Evolutionary conservation across 768 basidiomycete genomes (phyloP).

Genomic region (Boletus subcaerulescens): DNA sequence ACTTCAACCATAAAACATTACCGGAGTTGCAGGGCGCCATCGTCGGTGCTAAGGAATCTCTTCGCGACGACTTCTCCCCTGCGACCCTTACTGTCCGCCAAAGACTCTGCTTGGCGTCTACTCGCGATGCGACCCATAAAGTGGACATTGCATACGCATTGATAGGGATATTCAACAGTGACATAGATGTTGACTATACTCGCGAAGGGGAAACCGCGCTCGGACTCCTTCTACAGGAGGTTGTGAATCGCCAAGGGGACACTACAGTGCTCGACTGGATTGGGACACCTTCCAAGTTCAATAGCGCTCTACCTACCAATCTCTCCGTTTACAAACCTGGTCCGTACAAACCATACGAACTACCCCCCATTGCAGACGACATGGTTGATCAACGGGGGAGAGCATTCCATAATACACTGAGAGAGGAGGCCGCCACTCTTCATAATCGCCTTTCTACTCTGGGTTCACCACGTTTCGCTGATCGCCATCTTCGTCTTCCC

Average conservation of each 20-base stretch:
- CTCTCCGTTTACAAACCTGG: slow-evolving; percentile 10
- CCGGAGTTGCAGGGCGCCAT: too few species aligned
- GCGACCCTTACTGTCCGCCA: not conserved
- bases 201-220: slow-evolving; percentile 6
- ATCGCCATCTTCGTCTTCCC: too few species aligned
- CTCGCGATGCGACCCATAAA: slow-evolving; percentile 4
- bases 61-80: not conserved
- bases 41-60: too few species aligned
- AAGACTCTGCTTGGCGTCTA: slow-evolving; percentile 13
- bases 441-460: too few species aligned
- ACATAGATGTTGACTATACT: slow-evolving; percentile 1
- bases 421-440: not conserved
- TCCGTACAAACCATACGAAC: too few species aligned
- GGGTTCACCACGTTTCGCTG: too few species aligned
- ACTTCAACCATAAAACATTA: slow-evolving; percentile 5
- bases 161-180: slow-evolving; percentile 17
- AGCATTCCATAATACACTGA: not conserved
- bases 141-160: slow-evolving; percentile 15
- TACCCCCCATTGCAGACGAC: not conserved
- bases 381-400: not conserved
- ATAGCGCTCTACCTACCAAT: slow-evolving; percentile 13
- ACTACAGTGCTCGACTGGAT: slow-evolving; percentile 20
- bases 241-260: slow-evolving; percentile 10
- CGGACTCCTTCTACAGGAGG: slow-evolving; percentile 13
- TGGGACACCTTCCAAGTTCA: slow-evolving; percentile 13